Evolutionary conservation across 2,329 filamentous ascomycete genomes (phyloP), one percentile per base, ranked within the genome.

Genomic region (Hypoxylon rubiginosum): DNA sequence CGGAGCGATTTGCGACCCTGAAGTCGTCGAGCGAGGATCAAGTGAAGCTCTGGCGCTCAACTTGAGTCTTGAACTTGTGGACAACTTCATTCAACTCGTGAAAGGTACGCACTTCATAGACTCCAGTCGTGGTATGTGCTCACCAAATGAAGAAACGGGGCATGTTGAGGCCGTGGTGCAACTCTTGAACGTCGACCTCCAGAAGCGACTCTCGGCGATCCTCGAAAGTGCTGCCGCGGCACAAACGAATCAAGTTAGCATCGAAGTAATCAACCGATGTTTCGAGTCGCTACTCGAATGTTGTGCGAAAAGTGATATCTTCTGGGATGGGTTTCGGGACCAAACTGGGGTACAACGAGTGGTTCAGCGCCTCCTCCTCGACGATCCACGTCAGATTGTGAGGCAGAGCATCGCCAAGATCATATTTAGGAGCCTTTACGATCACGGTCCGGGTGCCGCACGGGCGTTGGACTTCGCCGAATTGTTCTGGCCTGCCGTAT

Each of bases 1-100:
- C 32, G 80, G 84, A 17, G 89, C 89, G 6, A 83, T 93, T 53
- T 87, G 85, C 11, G 85, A 90, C 62, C 79, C 83, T 24, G 81
- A 85, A 19, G 80, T 91, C 65, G 78, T 86, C 13, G 80, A 82
- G 8, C 78, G 76, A 43, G 81, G 83, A 61, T 75, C 78, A 9
- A 81, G 78, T 51, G 79, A 80, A 56, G 76, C 79, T 39, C 74
- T 87, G 51, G 84, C 81, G 65, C 79, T 85, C 28, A 76, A 80
- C 28, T 82, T 91, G 58, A 82, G 83, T 10, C 79, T 82, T 43
- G 82, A 83, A 60, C 79, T 91, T n/a, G 79, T 91, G 21, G 84
- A 88, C 58, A 85, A 83, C 66, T 81, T 91, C 51, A 77, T 86
- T 15, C 75, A 82, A 45, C 83, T 89, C 36, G 78, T 91, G 19